Base-by-base conservation (phyloP, 495 filamentous ascomycete genomes). In the Neurospora tetraspora region DNA sequence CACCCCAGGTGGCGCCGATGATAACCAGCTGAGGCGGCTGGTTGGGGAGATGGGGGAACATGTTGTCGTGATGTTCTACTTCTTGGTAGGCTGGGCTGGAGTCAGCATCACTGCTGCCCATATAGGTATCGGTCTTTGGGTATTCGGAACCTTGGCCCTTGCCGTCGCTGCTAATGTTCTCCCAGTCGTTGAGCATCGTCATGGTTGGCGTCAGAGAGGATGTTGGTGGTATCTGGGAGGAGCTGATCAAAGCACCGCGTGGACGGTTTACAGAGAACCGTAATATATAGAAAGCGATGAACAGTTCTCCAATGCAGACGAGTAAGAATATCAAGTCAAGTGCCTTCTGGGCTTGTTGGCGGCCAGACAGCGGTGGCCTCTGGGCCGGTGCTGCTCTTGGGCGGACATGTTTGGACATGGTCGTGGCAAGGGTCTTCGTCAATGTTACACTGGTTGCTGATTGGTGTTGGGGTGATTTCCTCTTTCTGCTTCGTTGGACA, bases 1-100 rank as follows among this genome's bases (percentile, higher is more conserved):
- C 78, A 45, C 78, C 78, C 75, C 74, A 79, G 42, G 78, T 75
- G 4, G 78, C 78, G 69, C 70, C 76, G 42, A 76, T 71, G 69
- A 79, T 73, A 2, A 75, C 43, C 23, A 79, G 74, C 3, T 70
- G 76, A 6, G 76, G 59, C 23, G 70, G 74, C 71, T 68, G 31
- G 61, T 20, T 31, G 23, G 69, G n/a, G 10, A 14, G 27, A 39
- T 43, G 59, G 8, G 59, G 45, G 31, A 61, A 31, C 53, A 61
- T 31, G 23, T 34, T 61, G 38, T 37, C 16, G 69, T 70, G 20
- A 68, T 59, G n/a, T 3, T 42, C 39, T 23, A 9, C 31, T 11
- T 73, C 71, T 38, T 59, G 53, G 72, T 75, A 73, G 39, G 74
- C 20, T 31, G 72, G 72, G 18, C 34, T 71, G 36, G 72, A 69